These are phyloP conservation scores for Mycena galopus DNA, from an alignment of 768 basidiomycete species.

Conservation along the genomic window DNA sequence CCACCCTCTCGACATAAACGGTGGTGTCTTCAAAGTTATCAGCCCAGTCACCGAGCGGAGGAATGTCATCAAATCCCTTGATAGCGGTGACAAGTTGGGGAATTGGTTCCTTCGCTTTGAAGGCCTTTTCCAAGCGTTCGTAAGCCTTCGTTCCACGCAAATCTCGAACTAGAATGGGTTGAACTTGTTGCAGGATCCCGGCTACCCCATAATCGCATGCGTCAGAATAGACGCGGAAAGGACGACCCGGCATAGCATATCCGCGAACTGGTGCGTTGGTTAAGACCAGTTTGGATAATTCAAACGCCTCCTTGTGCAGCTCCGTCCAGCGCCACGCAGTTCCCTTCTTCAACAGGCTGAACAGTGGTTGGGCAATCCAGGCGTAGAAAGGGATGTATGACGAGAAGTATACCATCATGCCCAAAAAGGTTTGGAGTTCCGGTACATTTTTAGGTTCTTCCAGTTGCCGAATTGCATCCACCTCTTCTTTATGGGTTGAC, in stretches of 20 bases:
- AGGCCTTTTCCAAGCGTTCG: constrained; percentile 39
- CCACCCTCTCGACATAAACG: constrained; percentile 46
- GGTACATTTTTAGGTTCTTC: constrained; percentile 40
- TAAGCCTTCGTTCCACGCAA: constrained; percentile 44
- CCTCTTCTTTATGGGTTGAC: constrained; percentile 53
- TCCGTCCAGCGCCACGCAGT: constrained; percentile 38
- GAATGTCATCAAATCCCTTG: background rate
- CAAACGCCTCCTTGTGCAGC: constrained; percentile 43
- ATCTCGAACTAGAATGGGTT: constrained; percentile 42
- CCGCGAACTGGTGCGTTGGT: constrained; percentile 47
- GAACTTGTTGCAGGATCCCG: constrained; percentile 48
- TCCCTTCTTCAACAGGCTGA: constrained; percentile 46
- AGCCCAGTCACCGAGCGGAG: background rate
- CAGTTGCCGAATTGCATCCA: constrained; percentile 47
- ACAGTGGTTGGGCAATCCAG: constrained; percentile 47
- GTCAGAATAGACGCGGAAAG: constrained; percentile 52
- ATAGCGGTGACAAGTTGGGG: background rate
- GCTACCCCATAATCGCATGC: constrained; percentile 46
- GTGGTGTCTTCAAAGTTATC: constrained; percentile 37
- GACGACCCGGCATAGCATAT: constrained; percentile 42
- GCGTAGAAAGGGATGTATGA: constrained; percentile 51
- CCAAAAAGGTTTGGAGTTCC: constrained; percentile 48
- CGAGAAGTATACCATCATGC: no score
- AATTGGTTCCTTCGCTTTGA: constrained; percentile 21
- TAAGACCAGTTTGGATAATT: constrained; percentile 43